Evolutionary conservation across 2,329 filamentous ascomycete species (phyloP).

Genomic region (Aspergillus texensis): DNA sequence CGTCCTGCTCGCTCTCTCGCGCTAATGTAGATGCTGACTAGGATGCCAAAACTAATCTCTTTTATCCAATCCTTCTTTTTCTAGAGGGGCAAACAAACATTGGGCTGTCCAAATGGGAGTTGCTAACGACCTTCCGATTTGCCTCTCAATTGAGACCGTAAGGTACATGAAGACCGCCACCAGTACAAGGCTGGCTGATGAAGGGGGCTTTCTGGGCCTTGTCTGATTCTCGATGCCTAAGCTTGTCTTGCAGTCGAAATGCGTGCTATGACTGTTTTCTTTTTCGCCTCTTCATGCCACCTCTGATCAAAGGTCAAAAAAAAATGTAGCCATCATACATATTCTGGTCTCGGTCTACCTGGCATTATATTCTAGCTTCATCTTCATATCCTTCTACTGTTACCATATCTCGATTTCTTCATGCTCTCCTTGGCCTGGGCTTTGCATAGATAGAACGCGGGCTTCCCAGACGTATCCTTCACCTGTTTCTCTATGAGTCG

Average conservation of each 20-base stretch:
- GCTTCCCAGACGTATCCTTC: background rate
- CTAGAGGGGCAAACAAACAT: background rate
- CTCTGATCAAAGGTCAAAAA: background rate
- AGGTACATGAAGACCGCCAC: constrained; percentile 13
- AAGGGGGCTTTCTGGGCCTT: constrained; percentile 9
- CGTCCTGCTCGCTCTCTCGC: background rate
- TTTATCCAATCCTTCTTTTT: background rate
- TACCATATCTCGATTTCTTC: background rate
- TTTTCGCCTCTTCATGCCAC: background rate
- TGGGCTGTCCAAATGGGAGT: constrained; percentile 3
- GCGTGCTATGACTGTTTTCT: background rate
- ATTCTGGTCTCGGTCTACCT: background rate
- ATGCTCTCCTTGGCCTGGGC: background rate
- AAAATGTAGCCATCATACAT: background rate
- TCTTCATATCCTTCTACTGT: background rate
- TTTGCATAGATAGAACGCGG: background rate
- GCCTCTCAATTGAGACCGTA: background rate
- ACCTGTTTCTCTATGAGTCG: too few relatives aligned
- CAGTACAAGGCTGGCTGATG: constrained; percentile 4
- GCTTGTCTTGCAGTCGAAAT: background rate
- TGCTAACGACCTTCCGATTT: constrained; percentile 7
- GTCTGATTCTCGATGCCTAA: constrained; percentile 1
- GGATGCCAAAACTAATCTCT: background rate
- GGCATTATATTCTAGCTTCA: background rate
- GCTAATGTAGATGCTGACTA: constrained; percentile 3